Evolutionary conservation across 2,329 filamentous ascomycete species (phyloP), one percentile per base, ranked within the genome.

Genomic region (Colletotrichum liaoningense): DNA sequence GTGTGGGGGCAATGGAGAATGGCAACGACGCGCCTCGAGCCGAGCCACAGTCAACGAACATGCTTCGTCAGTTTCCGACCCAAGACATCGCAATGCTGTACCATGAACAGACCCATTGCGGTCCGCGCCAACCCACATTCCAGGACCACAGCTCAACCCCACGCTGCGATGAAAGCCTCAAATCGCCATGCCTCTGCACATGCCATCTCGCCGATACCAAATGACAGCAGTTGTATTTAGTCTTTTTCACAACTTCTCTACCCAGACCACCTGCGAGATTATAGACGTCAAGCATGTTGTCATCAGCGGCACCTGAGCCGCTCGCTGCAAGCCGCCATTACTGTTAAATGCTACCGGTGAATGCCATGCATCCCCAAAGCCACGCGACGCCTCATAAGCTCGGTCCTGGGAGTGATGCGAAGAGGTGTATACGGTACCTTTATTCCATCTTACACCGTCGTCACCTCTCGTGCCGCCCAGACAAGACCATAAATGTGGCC

Each of bases 71-170:
- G 46, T 35, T 14, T 54, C 46, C 60, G 12, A 35, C n/a, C 63
- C 52, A 55, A 63, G 46, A 63, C 60, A 63, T 54, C 33, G 19
- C 52, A 22, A 30, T 28, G 63, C 6, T 54, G 38, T 55, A 22
- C 24, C n/a, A 42, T 28, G 63, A 6, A 42, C 14, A 52, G 12
- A 28, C 63, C 52, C 33, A 14, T 65, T 33, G 33, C 16, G 9
- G 26, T 42, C 22, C 49, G 63, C 9, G 35, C n/a, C 63, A 65
- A 42, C 52, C 52, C 52, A 46, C 63, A 56, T 65, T 7, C 63
- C 52, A 54, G 22, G 35, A 42, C 5, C 11, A 22, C 12, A 24
- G 14, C 9, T 42, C 24, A 33, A 33, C 26, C 49, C 22, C 58
- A 62, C 24, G 46, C 49, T 19, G 16, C 24, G 22, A 28, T 33